Evolutionary conservation across 345 rosid species (phyloP), one percentile per base, ranked within the genome.

Genomic region (Aquilaria malaccensis): DNA sequence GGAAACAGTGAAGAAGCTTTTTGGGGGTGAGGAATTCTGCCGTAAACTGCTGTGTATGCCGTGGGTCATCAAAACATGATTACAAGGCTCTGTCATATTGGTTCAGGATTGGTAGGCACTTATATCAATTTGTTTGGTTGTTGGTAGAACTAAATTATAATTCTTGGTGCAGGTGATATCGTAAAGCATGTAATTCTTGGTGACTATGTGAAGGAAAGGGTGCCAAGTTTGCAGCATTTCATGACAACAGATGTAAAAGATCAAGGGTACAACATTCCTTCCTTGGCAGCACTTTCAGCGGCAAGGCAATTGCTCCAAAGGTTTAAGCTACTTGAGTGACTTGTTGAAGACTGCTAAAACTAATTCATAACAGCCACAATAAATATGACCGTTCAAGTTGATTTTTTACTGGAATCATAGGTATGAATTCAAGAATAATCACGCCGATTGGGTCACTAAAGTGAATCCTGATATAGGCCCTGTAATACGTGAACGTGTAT

Each of bases 381-480:
- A 5, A 4, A 3, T 37, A 37, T 37, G 43, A 37, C 43, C 0
- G 22, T 22, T 22, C 22, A 37, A 37, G 43, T 37, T 46, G 13
- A 31, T 63, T 52, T 22, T 29, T 6, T 10, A 61, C 50, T 77
- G 22, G 68, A 61, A 60, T 46, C 31, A 1, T 62, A 88, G 97
- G 85, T 71, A 72, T 63, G 99, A 89, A 67, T 94, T 94, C 79
- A 93, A 87, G 88, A 84, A 65, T 10, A 78, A 84, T 72, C 96
- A 94, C 43, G 81, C 84, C 22, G 87, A 84, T 69, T 86, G 96
- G 97, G 60, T 87, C 53, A 77, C 73, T 5, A 70, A 64, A 32
- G 86, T 81, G 50, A 87, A 85, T 45, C 99, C 96, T 3, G 61
- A 79, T 58, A 69, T 94, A 14, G 96, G 96, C 76, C 92, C 96